These are phyloP conservation scores for Liquidambar formosana DNA, from an alignment of 164 flowering plant genomes.

Conservation along the genomic window DNA sequence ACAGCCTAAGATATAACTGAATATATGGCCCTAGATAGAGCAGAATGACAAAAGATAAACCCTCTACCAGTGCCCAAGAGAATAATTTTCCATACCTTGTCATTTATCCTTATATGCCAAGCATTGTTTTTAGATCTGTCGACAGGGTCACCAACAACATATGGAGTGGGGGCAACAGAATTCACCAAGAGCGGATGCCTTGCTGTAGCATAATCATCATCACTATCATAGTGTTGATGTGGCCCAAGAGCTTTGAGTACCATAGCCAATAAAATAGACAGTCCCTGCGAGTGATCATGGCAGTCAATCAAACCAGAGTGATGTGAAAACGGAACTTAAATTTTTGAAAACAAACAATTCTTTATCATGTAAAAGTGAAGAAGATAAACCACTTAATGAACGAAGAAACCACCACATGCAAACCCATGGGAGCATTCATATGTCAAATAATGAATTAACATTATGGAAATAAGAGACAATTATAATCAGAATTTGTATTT, in stretches of 20 bases:
- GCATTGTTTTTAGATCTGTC: constrained; percentile 42
- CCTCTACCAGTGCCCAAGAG: background rate
- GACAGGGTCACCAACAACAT: constrained; percentile 48
- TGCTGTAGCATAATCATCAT: constrained; percentile 59
- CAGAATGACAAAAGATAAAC: background rate
- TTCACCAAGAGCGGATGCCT: constrained; percentile 62
- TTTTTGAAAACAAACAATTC: background rate
- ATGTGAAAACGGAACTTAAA: background rate
- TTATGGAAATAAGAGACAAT: background rate
- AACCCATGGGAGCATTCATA: background rate
- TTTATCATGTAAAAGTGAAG: background rate
- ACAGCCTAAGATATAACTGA: background rate
- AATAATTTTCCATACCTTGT: constrained; percentile 33
- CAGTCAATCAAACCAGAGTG: background rate
- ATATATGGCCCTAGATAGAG: background rate
- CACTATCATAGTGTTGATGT: constrained; percentile 67
- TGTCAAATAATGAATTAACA: background rate
- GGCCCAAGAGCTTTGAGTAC: constrained; percentile 80
- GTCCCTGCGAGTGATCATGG: constrained; percentile 43
- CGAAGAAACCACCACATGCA: background rate
- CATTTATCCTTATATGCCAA: constrained; percentile 44
- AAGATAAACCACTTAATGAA: background rate
- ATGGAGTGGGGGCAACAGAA: constrained; percentile 40
- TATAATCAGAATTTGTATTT: background rate
- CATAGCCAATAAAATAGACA: constrained; percentile 65